Evolutionary conservation across 148 eudicot species (phyloP).

Genomic region (Selenicereus undatus): DNA sequence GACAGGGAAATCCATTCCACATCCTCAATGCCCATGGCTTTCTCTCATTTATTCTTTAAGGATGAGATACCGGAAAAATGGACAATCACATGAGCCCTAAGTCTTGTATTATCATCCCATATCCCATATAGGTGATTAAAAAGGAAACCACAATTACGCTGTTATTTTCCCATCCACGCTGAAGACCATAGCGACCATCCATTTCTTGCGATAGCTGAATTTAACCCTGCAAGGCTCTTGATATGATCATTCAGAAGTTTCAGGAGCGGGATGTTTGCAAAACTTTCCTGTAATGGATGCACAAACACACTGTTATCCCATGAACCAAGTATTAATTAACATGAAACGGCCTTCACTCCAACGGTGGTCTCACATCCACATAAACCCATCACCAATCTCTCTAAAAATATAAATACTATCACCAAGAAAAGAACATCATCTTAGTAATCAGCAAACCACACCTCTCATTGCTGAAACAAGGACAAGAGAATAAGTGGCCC

Average conservation of each 20-base stretch:
- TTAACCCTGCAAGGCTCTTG: slow-evolving; percentile 65
- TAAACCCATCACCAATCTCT: slow-evolving; percentile 37
- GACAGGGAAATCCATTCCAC: slow-evolving; percentile 89
- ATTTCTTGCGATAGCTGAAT: slow-evolving; percentile 50
- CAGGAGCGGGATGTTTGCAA: slow-evolving; percentile 57
- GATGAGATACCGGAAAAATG: slow-evolving; percentile 70
- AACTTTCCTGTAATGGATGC: slow-evolving; percentile 89
- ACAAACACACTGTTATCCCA: slow-evolving; percentile 80
- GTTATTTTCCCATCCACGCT: slow-evolving; percentile 99
- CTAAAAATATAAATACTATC: slow-evolving; percentile 23
- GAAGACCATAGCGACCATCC: slow-evolving; percentile 99
- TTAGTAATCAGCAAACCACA: slow-evolving; percentile 16
- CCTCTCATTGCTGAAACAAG: slow-evolving; percentile 15
- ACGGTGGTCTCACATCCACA: slow-evolving; percentile 48
- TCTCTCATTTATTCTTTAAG: slow-evolving; percentile 77
- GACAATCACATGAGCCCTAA: slow-evolving; percentile 93
- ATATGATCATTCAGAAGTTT: slow-evolving; percentile 54
- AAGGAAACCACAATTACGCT: slow-evolving; percentile 99
- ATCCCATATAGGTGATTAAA: slow-evolving; percentile 94
- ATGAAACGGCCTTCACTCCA: slow-evolving; percentile 59
- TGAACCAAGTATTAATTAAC: slow-evolving; percentile 51
- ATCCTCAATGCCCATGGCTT: slow-evolving; percentile 94
- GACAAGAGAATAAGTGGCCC: slow-evolving; percentile 10
- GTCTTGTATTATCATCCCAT: slow-evolving; percentile 84
- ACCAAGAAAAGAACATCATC: slow-evolving; percentile 20